phyloP scores from a whole-genome alignment of 1,284 basidiomycete species.

The Cystobasidiaceae sp. region DNA sequence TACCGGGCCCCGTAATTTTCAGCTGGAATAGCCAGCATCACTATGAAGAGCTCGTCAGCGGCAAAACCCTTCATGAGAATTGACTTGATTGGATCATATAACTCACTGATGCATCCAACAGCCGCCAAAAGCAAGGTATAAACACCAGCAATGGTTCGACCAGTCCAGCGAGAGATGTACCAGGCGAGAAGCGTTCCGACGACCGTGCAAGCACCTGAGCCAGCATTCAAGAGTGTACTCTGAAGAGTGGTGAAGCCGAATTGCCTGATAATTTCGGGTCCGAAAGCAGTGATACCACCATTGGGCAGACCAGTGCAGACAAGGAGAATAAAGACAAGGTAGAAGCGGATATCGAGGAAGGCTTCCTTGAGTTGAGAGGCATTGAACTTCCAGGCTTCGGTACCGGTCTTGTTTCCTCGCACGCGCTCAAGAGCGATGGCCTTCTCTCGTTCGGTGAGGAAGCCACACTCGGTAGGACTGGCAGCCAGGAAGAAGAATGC shows the following conservation, averaged over 20 bases:
- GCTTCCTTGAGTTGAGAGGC: constrained; percentile 31
- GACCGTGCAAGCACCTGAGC: constrained; percentile 40
- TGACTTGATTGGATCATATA: not conserved
- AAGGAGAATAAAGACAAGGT: constrained; percentile 33
- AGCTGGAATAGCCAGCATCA: not conserved
- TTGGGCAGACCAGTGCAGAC: constrained; percentile 34
- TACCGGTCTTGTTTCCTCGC: constrained; percentile 62
- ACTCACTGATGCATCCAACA: constrained; percentile 2
- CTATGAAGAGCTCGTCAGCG: not conserved
- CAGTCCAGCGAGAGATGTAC: constrained; percentile 34
- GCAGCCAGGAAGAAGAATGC: constrained; percentile 29
- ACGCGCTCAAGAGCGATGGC: constrained; percentile 62
- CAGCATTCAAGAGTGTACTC: constrained; percentile 41
- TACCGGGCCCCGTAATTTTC: not conserved
- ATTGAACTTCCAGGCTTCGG: constrained; percentile 53
- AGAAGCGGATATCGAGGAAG: constrained; percentile 33
- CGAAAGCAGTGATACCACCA: constrained; percentile 38
- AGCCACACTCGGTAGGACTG: constrained; percentile 47
- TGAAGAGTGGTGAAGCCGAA: constrained; percentile 42
- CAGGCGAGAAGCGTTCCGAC: constrained; percentile 12
- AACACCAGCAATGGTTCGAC: constrained; percentile 35
- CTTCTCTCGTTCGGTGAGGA: constrained; percentile 58
- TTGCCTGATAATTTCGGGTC: constrained; percentile 42
- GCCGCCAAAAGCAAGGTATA: constrained; percentile 4
- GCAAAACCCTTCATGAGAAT: not conserved